Conservation (phyloP, 177 flowering plant species). For the Vitis hybrid region DNA sequence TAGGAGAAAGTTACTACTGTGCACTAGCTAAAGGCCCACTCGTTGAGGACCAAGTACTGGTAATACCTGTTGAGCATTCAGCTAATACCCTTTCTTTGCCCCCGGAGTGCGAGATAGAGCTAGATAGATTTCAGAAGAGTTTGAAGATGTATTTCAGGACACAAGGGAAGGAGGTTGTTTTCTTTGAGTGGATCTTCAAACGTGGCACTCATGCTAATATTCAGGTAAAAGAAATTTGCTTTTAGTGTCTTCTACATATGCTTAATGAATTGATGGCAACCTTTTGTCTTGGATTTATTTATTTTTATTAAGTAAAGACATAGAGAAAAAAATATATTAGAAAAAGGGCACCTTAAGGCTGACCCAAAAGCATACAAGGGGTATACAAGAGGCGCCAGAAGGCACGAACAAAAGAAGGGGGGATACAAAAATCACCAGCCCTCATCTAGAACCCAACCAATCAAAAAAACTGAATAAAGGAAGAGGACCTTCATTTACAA, state of each 20-base stretch:
- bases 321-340: too few species aligned
- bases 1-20: slow-evolving; percentile 81
- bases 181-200: slow-evolving; percentile 80
- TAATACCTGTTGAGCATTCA: slow-evolving; percentile 82
- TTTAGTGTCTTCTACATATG: neutral
- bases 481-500: too few species aligned
- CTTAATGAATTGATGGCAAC: neutral
- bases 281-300: too few species aligned
- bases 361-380: too few species aligned
- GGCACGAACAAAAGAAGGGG: too few species aligned
- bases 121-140: slow-evolving; percentile 56
- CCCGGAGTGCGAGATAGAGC: slow-evolving; percentile 57
- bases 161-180: slow-evolving; percentile 69
- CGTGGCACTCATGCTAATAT: slow-evolving; percentile 87
- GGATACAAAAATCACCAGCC: too few species aligned
- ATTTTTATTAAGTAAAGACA: too few species aligned
- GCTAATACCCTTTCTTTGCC: slow-evolving; percentile 60
- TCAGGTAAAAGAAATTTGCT: slow-evolving; percentile 55
- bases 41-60: slow-evolving; percentile 70
- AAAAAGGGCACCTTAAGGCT: too few species aligned
- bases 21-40: slow-evolving; percentile 93
- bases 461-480: too few species aligned
- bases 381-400: too few species aligned
- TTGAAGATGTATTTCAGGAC: slow-evolving; percentile 58
- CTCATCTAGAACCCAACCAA: too few species aligned